Evolutionary conservation across 2,329 filamentous ascomycete species (phyloP), one percentile per base, ranked within the genome.

Genomic region (Dendrostoma leiphaemia): DNA sequence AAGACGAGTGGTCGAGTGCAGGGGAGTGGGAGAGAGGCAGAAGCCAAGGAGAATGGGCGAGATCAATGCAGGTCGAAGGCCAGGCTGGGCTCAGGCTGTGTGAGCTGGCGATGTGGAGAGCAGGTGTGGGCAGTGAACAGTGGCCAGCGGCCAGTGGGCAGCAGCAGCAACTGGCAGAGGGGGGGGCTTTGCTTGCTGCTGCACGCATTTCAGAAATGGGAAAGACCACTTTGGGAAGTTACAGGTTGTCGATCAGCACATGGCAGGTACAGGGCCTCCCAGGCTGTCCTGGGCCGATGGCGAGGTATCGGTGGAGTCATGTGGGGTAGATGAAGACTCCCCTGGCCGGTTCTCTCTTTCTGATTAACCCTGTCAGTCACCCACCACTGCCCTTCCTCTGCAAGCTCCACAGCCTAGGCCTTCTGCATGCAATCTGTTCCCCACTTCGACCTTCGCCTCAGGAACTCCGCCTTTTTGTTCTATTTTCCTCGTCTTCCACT

Each of bases 171-270:
- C 23, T 24, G 37, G 43, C 19, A 34, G 38, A 31, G 34, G 46
- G 35, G 37, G 31, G 37, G 51, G 51, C n/a, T 5, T 24, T 54
- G 46, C 32, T 35, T 50, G 46, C 32, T 41, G 28, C 38, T 31
- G 34, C n/a, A 40, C 34, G 40, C 48, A 46, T 52, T 48, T 52
- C 15, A 53, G 53, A 48, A 53, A 53, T 44, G 44, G 48, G 49
- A 45, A 53, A 44, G 31, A 45, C 24, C 32, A 34, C 28, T 15
- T 15, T 19, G 23, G 23, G 15, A 21, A 23, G 32, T 37, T 34
- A 29, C 44, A 47, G 44, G 15, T 17, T 6, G 23, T 17, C 32
- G 35, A 35, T 34, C 24, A 21, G 23, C 15, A 26, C 28, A 24
- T 35, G 21, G 24, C 7, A 48, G 23, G 31, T 49, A 49, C 47